Base-by-base conservation (phyloP, 805 yeast species). In the Barnettozyma sucrosica region DNA sequence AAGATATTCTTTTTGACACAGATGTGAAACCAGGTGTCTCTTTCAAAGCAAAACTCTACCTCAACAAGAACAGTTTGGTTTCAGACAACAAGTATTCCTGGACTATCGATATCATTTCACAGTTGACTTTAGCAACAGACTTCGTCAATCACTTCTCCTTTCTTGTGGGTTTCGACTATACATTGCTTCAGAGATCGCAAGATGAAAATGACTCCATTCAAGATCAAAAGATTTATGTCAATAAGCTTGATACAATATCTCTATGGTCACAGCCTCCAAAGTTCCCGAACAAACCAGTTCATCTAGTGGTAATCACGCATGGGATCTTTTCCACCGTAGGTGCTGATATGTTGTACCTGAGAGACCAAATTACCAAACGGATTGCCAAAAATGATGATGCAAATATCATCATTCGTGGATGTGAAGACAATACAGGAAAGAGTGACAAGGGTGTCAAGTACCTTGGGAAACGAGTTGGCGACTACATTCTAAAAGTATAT, bases 301-400 rank as follows among this genome's bases (percentile, higher is more conserved):
- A 93, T 69, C 68, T 93, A 47, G 93, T 92, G 3, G 72, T 93
- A 4, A 55, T 90, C 11, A 89, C 97, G 0, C 99, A 93, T 64
- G 99, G 99, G 0, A 74, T 93, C 23, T 95, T 89, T 59, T 87
- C 97, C 2, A 93, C 90, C 58, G 77, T 83, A 5, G 83, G 93
- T 2, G 89, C 96, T 10, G 99, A 93, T 64, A 80, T 93, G 95
- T 72, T 87, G 18, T 90, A 83, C 57, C 58, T 92, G 48, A 89
- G 89, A 55, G 98, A 93, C 58, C 75, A 75, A 56, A 78, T 93
- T 14, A 93, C 87, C 53, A 62, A 68, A 24, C 24, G 48, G 7
- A 42, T 56, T 42, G 48, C 53, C 16, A 55, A 52, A 7, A 47
- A 55, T 1, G 45, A 46, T 1, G 36, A 42, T 11, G 51, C 59